Base-by-base conservation (phyloP, 1,139 yeast genomes). In the Hyphopichia wangnamkhiaoensis region DNA sequence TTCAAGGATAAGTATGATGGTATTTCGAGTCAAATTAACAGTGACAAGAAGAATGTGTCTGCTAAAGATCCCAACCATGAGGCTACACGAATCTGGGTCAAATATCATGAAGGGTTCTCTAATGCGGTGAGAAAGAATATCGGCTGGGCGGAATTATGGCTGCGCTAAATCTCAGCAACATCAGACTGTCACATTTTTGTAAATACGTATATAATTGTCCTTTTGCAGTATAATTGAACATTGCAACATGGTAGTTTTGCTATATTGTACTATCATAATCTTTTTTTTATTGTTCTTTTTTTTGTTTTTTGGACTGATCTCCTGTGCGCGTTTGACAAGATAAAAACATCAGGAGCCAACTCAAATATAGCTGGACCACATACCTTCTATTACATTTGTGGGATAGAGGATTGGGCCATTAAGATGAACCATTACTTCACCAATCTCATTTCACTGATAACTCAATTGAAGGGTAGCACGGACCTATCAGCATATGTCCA, bases 41-140 rank as follows among this genome's bases (percentile, higher is more conserved):
- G n/a, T n/a, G n/a, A 49, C 24, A 29, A 47, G 2, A 40, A 38
- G 27, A 37, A 45, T 34, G 41, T 48, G 13, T 42, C 42, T 17
- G 52, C 48, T n/a, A 46, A 47, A 21, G 49, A 53, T 15, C 43
- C 59, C 10, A 37, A 38, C 17, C 47, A 49, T 31, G 59, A 54
- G 18, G 44, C 48, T 10, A 42, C 57, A 6, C 70, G 85, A 45
- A 84, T 89, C 6, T 93, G 98, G 98, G 87, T 93, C 13, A 91
- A 87, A 55, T 91, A 84, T 54, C 86, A 86, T 48, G 98, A 91
- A 60, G 98, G 98, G 1, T 91, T 86, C 53, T 87, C 96, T 7
- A 87, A 91, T 60, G 98, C 98, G 0, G 98, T 93, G 1, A 68
- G 95, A 30, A 89, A 89, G 52, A 85, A 84, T 42, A 80, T 91